A percentile compares a stretch with the other conserved stretches of the same genome.
phyloP scores from a whole-genome alignment of 1,139 yeast species.

The Yamadazyma atmosphaerica region DNA sequence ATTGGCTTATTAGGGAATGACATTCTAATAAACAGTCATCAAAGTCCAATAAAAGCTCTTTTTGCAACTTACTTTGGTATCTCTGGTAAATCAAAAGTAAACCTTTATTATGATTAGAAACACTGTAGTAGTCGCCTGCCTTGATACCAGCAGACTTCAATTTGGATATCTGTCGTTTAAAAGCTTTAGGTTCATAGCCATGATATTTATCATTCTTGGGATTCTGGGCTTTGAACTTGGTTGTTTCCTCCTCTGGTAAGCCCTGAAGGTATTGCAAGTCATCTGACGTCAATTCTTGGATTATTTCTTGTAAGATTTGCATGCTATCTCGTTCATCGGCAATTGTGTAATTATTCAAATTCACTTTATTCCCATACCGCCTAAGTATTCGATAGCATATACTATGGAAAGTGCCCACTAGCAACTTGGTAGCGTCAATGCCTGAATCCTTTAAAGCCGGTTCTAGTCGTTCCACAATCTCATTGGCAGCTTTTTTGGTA shows the following conservation, averaged over 20 bases:
- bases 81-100: conserved; percentile 39
- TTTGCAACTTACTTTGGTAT: conserved; percentile 52
- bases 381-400: conserved; percentile 64
- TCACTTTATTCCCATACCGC: conserved; percentile 54
- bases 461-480: conserved; percentile 65
- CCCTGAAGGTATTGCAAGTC: conserved; percentile 22
- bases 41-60: conserved; percentile 61
- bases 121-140: conserved; percentile 32
- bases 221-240: conserved; percentile 13
- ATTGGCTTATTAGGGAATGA: conserved; percentile 43
- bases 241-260: conserved; percentile 17
- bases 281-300: conserved; percentile 32
- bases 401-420: conserved; percentile 87
- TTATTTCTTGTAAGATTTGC: conserved; percentile 46
- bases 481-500: conserved; percentile 87
- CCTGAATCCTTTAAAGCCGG: conserved; percentile 36
- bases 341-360: conserved; percentile 51
- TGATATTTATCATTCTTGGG: conserved; percentile 19
- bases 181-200: conserved; percentile 36
- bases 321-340: conserved; percentile 68
- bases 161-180: conserved; percentile 49
- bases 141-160: conserved; percentile 51
- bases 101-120: conserved; percentile 7
- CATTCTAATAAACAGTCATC: conserved; percentile 76
- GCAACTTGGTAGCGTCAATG: conserved; percentile 42